Base-by-base conservation (phyloP, 2,329 filamentous ascomycete species). In the Botrytis fragariae region DNA sequence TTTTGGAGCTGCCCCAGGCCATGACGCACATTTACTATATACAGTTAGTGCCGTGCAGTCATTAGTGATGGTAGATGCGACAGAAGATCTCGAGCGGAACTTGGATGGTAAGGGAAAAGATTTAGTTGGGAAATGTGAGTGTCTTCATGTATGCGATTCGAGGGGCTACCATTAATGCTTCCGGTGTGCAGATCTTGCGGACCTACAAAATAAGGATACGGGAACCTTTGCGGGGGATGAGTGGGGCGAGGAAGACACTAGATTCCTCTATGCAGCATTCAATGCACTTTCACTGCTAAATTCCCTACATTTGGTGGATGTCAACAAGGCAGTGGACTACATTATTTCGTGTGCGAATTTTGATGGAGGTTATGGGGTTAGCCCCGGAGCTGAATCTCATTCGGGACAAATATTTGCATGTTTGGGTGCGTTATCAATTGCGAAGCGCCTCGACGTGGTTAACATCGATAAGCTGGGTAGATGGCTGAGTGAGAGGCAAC, bases 331-430 rank as follows among this genome's bases (percentile, higher is more conserved):
- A 0, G 92, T 97, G 14, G 84, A 88, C 8, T 91, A 98, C 81
- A 86, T 99, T 73, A 88, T 90, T 73, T 88, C 91, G 9, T 99
- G 96, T 82, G 90, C 91, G 78, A 99, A 99, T 82, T 93, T 97
- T 77, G 96, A 99, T 81, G 96, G 96, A 57, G 96, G 93, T 29
- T 99, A 97, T 82, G 96, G 96, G 25, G 91, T 95, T 60, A 90
- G 89, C 60, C 96, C 96, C 1, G 95, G 95, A 14, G 94, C 94
- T 29, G 96, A 99, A 83, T 97, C 95, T 39, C 96, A 99, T 82
- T 91, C 95, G 0, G 96, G 95, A 22, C 96, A 99, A 83, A 94
- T 98, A 63, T 98, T 97, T 82, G 97, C 95, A 10, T 99, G 96
- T 81, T 87, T 98, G 32, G 95, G 91, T 20, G 94, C 95, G 32